These are phyloP conservation scores for Inga leiocalycina DNA, from an alignment of 306 rosid genomes.

Conservation along the genomic window DNA sequence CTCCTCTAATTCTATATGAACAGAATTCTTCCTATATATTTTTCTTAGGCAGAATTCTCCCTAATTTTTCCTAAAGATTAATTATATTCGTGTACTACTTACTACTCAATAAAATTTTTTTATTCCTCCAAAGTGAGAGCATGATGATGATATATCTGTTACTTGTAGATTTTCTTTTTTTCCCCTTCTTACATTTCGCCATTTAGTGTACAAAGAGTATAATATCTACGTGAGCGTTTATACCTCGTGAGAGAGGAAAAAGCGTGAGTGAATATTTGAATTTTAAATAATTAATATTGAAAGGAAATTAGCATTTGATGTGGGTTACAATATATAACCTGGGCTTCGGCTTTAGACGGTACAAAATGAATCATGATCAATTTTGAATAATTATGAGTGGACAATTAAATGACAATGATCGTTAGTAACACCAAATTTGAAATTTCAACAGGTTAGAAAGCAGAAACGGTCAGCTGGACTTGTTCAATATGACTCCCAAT, in stretches of 20 bases:
- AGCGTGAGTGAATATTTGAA: too few relatives aligned
- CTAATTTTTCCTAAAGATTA: neutral
- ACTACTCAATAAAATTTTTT: too few relatives aligned
- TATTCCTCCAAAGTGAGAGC: neutral
- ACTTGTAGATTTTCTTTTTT: neutral
- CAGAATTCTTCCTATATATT: neutral
- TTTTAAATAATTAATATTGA: too few relatives aligned
- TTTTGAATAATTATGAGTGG: neutral
- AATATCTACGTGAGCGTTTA: too few relatives aligned
- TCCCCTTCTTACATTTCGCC: neutral
- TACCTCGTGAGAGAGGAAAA: too few relatives aligned
- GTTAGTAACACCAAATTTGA: neutral
- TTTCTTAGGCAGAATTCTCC: neutral
- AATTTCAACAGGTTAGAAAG: neutral
- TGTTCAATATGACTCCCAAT: neutral
- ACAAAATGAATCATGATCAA: neutral
- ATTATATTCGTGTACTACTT: neutral
- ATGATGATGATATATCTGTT: neutral
- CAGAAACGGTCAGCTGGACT: neutral
- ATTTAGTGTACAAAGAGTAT: neutral
- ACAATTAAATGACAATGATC: neutral
- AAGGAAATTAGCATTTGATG: too few relatives aligned
- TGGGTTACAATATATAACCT: too few relatives aligned
- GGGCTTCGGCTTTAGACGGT: too few relatives aligned
- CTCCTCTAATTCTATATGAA: neutral